phyloP scores from a whole-genome alignment of 305 asterid species.

The Rubia occidens region DNA sequence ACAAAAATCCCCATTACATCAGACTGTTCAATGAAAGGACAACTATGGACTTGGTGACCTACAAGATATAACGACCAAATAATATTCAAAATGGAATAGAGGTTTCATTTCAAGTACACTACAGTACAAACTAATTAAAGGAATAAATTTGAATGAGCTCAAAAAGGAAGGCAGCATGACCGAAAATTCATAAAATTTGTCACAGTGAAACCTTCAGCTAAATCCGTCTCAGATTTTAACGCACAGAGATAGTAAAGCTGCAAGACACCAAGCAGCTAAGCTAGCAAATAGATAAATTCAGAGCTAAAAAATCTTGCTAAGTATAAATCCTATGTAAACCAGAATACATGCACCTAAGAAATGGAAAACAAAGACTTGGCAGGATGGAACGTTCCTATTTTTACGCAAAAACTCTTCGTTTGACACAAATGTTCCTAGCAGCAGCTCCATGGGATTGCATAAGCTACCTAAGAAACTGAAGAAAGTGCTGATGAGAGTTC shows the following conservation, averaged over 20 bases:
- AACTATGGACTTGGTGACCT: too few relatives aligned
- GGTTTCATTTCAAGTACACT: background rate
- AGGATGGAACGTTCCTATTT: too few relatives aligned
- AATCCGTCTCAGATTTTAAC: background rate
- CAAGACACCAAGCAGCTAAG: background rate
- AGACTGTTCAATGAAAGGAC: too few relatives aligned
- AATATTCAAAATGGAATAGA: too few relatives aligned
- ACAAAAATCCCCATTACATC: too few relatives aligned
- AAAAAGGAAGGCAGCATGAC: background rate
- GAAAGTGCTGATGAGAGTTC: too few relatives aligned
- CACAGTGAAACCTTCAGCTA: background rate
- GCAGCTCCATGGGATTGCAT: too few relatives aligned
- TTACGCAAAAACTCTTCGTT: too few relatives aligned
- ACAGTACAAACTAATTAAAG: too few relatives aligned
- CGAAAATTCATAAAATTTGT: background rate
- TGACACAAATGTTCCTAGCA: too few relatives aligned
- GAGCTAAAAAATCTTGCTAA: background rate
- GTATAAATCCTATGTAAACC: background rate
- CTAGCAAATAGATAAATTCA: background rate
- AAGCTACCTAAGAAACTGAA: too few relatives aligned
- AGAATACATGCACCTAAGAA: background rate
- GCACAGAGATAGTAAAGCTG: background rate
- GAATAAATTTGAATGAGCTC: background rate
- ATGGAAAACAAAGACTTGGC: background rate
- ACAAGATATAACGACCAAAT: too few relatives aligned